Percentiles rank a stretch among this genome's conserved stretches.
phyloP scores from a whole-genome alignment of 2,329 filamentous ascomycete species.

The Monilinia polystroma region DNA sequence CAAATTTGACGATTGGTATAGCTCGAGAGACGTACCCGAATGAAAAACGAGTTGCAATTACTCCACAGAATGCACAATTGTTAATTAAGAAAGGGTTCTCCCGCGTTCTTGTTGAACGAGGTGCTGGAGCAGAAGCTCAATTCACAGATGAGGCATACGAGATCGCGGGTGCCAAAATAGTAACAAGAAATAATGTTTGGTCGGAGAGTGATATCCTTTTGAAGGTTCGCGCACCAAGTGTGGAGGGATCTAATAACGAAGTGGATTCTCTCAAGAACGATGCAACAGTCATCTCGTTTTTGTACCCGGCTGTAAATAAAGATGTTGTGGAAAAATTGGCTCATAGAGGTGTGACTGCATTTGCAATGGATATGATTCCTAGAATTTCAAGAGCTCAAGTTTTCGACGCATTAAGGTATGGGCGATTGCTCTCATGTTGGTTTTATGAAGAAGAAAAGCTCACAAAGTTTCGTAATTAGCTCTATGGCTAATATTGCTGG shows the following conservation, averaged over 20 bases:
- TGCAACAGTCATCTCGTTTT: constrained; percentile 76
- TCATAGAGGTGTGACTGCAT: constrained; percentile 67
- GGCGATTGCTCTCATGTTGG: background rate
- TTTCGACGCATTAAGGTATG: constrained; percentile 70
- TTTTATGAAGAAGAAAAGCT: constrained; percentile 24
- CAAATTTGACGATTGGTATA: constrained; percentile 72
- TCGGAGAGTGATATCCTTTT: constrained; percentile 73
- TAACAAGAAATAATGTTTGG: constrained; percentile 70
- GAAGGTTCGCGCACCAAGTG: constrained; percentile 75
- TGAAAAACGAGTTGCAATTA: constrained; percentile 81
- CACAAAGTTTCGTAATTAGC: constrained; percentile 45
- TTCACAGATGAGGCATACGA: constrained; percentile 77
- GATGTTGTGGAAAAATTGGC: constrained; percentile 72
- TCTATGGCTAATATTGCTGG: constrained; percentile 95
- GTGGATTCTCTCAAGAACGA: constrained; percentile 65
- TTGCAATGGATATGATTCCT: constrained; percentile 92
- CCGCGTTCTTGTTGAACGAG: constrained; percentile 73
- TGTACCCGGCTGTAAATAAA: constrained; percentile 81
- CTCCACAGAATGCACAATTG: constrained; percentile 77
- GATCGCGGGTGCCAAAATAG: constrained; percentile 73
- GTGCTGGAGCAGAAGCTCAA: constrained; percentile 74
- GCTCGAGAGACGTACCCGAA: constrained; percentile 75
- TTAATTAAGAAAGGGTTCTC: constrained; percentile 83
- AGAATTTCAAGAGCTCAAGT: constrained; percentile 85
- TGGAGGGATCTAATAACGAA: constrained; percentile 59